phyloP scores from a whole-genome alignment of 1,284 basidiomycete genomes.

The Moesziomyces aphidis region DNA sequence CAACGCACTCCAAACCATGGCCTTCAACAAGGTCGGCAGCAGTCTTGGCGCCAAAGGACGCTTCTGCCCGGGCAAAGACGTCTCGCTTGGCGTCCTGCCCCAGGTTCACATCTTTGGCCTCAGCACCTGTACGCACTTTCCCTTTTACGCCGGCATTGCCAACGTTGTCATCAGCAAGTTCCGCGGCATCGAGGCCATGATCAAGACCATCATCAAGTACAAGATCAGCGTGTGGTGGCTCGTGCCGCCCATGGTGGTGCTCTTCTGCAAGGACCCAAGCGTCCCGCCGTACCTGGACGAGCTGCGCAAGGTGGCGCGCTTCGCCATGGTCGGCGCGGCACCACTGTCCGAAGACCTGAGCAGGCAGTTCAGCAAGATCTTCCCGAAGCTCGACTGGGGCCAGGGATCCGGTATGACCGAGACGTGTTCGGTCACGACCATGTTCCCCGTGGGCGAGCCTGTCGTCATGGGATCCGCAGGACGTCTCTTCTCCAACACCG shows the following conservation, averaged over 20 bases:
- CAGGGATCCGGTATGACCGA: constrained; percentile 62
- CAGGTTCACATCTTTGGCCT: constrained; percentile 63
- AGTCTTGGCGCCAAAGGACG: constrained; percentile 37
- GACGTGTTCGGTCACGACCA: constrained; percentile 64
- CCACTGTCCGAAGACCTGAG: constrained; percentile 56
- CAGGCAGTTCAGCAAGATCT: constrained; percentile 40
- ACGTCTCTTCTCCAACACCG: constrained; percentile 56
- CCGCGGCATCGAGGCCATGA: constrained; percentile 57
- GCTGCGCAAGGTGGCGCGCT: constrained; percentile 35
- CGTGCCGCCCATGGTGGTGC: constrained; percentile 51
- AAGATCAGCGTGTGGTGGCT: constrained; percentile 61
- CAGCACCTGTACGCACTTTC: constrained; percentile 57
- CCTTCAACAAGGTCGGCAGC: constrained; percentile 55
- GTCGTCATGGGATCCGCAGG: constrained; percentile 62
- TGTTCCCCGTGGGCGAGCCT: constrained; percentile 63
- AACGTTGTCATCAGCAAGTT: constrained; percentile 56
- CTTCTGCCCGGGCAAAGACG: constrained; percentile 53
- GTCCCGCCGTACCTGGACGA: constrained; percentile 56
- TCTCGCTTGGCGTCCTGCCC: constrained; percentile 53
- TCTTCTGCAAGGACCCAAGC: constrained; percentile 56
- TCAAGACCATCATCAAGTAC: constrained; percentile 56
- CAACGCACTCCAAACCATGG: constrained; percentile 65
- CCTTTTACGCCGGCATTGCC: constrained; percentile 60
- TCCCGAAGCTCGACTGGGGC: constrained; percentile 56
- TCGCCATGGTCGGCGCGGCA: constrained; percentile 60